Evolutionary conservation across 768 basidiomycete species (phyloP).

Genomic region (Nidularia sp.): DNA sequence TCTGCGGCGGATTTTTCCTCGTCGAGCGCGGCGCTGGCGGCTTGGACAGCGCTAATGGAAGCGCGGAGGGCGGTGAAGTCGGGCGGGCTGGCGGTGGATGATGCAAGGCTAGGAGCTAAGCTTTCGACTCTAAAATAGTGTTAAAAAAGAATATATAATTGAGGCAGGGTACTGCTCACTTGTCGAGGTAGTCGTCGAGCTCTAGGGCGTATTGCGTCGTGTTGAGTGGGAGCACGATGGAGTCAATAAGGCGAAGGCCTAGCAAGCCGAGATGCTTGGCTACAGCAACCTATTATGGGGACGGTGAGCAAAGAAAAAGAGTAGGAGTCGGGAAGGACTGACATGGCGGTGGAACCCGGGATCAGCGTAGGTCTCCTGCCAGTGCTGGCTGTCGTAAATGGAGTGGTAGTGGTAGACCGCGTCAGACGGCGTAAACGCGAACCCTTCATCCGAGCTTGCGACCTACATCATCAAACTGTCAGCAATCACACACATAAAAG

Average conservation of each 20-base stretch:
- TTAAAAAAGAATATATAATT: background rate
- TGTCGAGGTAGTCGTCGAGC: constrained; percentile 56
- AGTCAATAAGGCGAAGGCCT: constrained; percentile 57
- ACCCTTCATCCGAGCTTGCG: constrained; percentile 41
- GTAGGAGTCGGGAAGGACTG: constrained; percentile 15
- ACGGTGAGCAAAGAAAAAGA: background rate
- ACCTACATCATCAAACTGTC: constrained; percentile 18
- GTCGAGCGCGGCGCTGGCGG: constrained; percentile 52
- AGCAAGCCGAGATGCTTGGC: constrained; percentile 66
- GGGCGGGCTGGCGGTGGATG: constrained; percentile 11
- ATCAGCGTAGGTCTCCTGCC: constrained; percentile 75
- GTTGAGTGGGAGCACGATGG: constrained; percentile 67
- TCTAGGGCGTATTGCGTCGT: constrained; percentile 74
- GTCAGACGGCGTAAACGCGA: constrained; percentile 39
- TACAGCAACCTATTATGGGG: constrained; percentile 46
- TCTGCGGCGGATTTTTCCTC: constrained; percentile 55
- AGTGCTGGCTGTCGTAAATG: constrained; percentile 68
- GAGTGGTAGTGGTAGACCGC: constrained; percentile 76
- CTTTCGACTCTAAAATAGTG: constrained; percentile 41
- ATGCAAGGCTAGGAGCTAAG: constrained; percentile 24
- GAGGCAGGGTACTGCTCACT: constrained; percentile 30
- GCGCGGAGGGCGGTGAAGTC: constrained; percentile 41
- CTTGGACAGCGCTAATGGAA: constrained; percentile 42
- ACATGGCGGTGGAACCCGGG: constrained; percentile 74
- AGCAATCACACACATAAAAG: no score